Evolutionary conservation across 257 asterid genomes (phyloP).

Genomic region (Orobanche coerulescens): DNA sequence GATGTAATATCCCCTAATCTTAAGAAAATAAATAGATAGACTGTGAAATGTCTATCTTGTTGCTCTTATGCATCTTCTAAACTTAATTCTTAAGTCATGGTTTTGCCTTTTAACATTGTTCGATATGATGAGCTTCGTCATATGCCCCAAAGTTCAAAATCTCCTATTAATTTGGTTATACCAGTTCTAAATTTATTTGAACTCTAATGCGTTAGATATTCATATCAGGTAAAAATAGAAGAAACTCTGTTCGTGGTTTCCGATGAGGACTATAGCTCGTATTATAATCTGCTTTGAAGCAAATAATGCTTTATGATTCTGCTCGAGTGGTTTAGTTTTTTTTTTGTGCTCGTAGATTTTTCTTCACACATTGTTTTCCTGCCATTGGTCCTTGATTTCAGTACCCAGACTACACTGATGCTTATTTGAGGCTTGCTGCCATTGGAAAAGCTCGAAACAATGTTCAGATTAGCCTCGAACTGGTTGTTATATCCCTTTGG

Average conservation of each 20-base stretch:
- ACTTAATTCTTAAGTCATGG: neutral
- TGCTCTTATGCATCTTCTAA: neutral
- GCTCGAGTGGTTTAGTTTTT: neutral
- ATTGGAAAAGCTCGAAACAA: conserved; percentile 84
- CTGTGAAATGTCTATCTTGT: neutral
- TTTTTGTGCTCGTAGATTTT: neutral
- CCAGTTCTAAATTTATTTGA: neutral
- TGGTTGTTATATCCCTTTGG: conserved; percentile 54
- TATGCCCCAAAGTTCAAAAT: neutral
- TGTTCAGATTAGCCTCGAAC: conserved; percentile 76
- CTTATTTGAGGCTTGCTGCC: conserved; percentile 93
- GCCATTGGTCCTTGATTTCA: conserved; percentile 31
- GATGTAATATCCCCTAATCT: neutral
- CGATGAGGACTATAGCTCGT: neutral
- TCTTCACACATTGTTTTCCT: conserved; percentile 13
- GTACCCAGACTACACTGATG: conserved; percentile 88
- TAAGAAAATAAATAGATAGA: neutral
- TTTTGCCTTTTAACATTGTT: neutral
- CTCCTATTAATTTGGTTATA: neutral
- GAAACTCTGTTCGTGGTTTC: neutral
- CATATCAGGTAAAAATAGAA: neutral
- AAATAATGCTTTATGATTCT: conserved; percentile 10
- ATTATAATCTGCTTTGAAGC: conserved; percentile 12
- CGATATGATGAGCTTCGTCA: conserved; percentile 2
- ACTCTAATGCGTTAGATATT: neutral